These are phyloP conservation scores for Vanrija pseudolonga DNA, from an alignment of 1,284 basidiomycete species.

Conservation along the genomic window DNA sequence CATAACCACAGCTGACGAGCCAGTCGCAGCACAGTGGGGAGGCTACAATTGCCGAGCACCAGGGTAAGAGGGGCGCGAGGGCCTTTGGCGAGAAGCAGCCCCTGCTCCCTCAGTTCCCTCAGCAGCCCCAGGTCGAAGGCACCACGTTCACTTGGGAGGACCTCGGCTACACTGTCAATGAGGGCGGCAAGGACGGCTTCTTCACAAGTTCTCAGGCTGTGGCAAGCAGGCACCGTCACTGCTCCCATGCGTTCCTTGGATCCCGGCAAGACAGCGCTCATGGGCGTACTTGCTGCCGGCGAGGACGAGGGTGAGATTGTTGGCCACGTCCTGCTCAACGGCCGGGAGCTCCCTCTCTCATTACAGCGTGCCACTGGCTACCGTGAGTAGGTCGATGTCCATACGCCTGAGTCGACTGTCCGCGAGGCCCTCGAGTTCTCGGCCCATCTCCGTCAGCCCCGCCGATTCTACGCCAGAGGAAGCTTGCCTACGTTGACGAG, in stretches of 20 bases:
- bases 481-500: slow-evolving; percentile 54
- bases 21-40: no score
- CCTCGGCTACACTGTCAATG: slow-evolving; percentile 49
- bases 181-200: slow-evolving; percentile 41
- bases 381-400: slow-evolving; percentile 41
- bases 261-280: slow-evolving; percentile 48
- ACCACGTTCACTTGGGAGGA: slow-evolving; percentile 49
- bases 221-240: slow-evolving; percentile 53
- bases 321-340: slow-evolving; percentile 52
- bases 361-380: slow-evolving; percentile 55
- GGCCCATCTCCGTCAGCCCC: slow-evolving; percentile 74
- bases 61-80: slow-evolving; percentile 5
- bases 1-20: no score
- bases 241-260: slow-evolving; percentile 51
- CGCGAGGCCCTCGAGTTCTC: slow-evolving; percentile 77
- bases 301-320: slow-evolving; percentile 39
- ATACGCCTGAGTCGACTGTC: slow-evolving; percentile 53
- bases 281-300: slow-evolving; percentile 50
- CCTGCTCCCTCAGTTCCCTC: no score
- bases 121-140: not conserved
- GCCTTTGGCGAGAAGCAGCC: no score
- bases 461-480: slow-evolving; percentile 55
- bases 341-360: slow-evolving; percentile 45
- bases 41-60: no score
- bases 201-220: slow-evolving; percentile 53